phyloP scores from a whole-genome alignment of 1,284 basidiomycete species.

The Ustilago trichophora region DNA sequence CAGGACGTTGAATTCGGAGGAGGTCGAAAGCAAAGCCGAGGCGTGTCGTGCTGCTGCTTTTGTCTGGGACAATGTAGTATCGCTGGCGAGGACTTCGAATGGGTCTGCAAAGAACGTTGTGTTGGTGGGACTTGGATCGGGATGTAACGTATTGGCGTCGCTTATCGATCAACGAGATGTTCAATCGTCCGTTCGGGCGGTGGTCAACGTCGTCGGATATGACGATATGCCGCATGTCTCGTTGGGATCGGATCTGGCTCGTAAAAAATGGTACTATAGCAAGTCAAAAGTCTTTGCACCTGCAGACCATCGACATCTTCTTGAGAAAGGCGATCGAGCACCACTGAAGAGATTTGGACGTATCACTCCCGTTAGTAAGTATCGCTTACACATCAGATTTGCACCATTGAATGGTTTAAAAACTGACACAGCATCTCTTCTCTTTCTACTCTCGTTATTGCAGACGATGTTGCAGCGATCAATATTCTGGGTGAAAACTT shows the following conservation, averaged over 20 bases:
- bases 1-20: background rate
- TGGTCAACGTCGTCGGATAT: conserved; percentile 50
- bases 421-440: too few relatives aligned
- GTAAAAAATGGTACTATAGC: conserved; percentile 40
- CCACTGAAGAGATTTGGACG: conserved; percentile 32
- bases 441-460: too few relatives aligned
- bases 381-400: too few relatives aligned
- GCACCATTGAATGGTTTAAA: too few relatives aligned
- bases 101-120: conserved; percentile 74
- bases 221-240: conserved; percentile 36
- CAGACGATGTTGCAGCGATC: conserved; percentile 15
- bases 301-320: conserved; percentile 25
- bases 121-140: conserved; percentile 85
- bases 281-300: conserved; percentile 31
- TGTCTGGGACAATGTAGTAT: conserved; percentile 93
- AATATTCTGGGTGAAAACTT: conserved; percentile 24
- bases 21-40: background rate
- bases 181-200: conserved; percentile 32
- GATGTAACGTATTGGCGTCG: conserved; percentile 78
- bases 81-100: conserved; percentile 70
- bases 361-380: too few relatives aligned
- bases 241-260: background rate
- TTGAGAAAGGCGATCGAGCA: conserved; percentile 15
- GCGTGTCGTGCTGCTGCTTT: conserved; percentile 69
- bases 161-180: conserved; percentile 72